Base-by-base conservation (phyloP, 2,329 filamentous ascomycete species). In the Reticulascus tulasneorum region DNA sequence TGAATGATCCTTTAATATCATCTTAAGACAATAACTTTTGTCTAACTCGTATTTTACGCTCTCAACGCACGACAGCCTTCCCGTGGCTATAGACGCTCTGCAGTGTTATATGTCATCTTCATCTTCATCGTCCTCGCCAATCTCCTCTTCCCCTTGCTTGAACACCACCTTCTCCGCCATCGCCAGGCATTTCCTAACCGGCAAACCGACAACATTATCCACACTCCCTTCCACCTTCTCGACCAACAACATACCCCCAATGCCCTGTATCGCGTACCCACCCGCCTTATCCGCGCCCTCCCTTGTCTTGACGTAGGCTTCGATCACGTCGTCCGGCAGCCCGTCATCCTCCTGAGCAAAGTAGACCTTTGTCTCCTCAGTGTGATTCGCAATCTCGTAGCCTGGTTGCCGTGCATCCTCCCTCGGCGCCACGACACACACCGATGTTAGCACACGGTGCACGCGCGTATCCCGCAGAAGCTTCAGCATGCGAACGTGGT, bases 241-340 rank as follows among this genome's bases (percentile, higher is more conserved):
- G 10, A 98, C 81, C 38, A 98, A 63, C 41, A 98, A 71, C 57
- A 96, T 81, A 8, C 86, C 84, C 2, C 86, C 93, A 9, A 91
- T 69, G 0, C 91, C 93, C 63, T 98, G 93, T 35, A 98, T 77
- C 2, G 88, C 93, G 61, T 98, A 98, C 0, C 93, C 93, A 3
- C 93, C 93, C 0, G 93, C 93, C 70, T 97, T 98, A 62, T 97
- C 93, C 9, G 80, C 89, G 3, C 93, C 93, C 68, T 98, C 93
- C 37, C 91, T 74, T 16, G 91, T 96, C 54, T 73, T 75, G 39
- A 90, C 84, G 56, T 90, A 90, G 6, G 68, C 77, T 49, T 87
- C 69, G 40, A 97, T 82, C 48, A 95, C 75, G 41, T 94, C 89
- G 64, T 98, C 91, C 11, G 69, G 66, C 40, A 79, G 55, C 4